phyloP scores from a whole-genome alignment of 2,329 filamentous ascomycete genomes.

The Neonectria punicea region DNA sequence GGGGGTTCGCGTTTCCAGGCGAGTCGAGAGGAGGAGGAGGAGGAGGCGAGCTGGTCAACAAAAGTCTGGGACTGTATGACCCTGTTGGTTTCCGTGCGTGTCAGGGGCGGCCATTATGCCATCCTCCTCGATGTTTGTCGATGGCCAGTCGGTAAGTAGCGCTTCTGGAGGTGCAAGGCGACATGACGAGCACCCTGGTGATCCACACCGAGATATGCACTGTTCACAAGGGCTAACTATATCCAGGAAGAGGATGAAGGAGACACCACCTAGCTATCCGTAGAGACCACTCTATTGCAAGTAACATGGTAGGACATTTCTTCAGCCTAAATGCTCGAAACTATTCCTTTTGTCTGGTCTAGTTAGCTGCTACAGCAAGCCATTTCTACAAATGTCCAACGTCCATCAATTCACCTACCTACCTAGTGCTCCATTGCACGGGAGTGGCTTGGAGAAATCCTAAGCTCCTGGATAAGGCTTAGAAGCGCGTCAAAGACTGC shows the following conservation, averaged over 20 bases:
- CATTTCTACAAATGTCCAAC: neutral
- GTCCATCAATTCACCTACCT: neutral
- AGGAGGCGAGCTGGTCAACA: neutral
- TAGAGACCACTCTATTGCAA: no score
- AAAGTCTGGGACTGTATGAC: constrained; percentile 27
- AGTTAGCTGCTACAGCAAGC: neutral
- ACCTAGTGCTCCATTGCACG: neutral
- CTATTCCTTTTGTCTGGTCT: neutral
- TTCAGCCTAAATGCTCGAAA: neutral
- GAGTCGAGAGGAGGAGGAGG: neutral
- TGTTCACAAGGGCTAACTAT: constrained; percentile 11
- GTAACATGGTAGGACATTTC: no score
- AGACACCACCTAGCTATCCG: neutral
- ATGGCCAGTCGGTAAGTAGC: constrained; percentile 9
- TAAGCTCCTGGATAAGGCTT: neutral
- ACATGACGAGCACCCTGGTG: constrained; percentile 11
- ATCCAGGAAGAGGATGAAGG: neutral
- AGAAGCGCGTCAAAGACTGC: constrained; percentile 2
- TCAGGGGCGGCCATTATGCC: constrained; percentile 43
- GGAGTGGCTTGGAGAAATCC: neutral
- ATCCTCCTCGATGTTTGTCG: constrained; percentile 44
- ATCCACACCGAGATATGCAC: constrained; percentile 10
- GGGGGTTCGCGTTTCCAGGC: constrained; percentile 44
- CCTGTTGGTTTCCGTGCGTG: constrained; percentile 21
- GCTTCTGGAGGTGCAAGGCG: constrained; percentile 19